phyloP scores from a whole-genome alignment of 495 filamentous ascomycete species.

The Penicillium psychrofluorescens region DNA sequence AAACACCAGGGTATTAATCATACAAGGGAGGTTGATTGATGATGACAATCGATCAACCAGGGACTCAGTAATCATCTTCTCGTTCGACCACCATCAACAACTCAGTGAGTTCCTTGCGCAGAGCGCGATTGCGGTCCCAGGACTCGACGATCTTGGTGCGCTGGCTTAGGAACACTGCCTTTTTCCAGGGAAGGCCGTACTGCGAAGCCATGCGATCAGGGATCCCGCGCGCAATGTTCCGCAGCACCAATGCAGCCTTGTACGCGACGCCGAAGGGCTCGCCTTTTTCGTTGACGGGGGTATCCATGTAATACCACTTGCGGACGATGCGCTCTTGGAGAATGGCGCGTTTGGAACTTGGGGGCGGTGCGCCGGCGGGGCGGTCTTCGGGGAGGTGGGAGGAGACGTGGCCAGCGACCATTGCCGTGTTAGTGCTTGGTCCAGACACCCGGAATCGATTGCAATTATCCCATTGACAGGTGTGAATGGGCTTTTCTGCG shows the following conservation, averaged over 20 bases:
- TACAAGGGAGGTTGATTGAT: slow-evolving; percentile 13
- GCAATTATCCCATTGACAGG: slow-evolving; percentile 33
- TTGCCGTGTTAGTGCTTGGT: slow-evolving; percentile 33
- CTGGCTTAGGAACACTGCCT: slow-evolving; percentile 33
- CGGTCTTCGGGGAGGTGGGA: slow-evolving; percentile 47
- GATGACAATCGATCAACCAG: slow-evolving; percentile 3
- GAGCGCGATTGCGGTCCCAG: slow-evolving; percentile 36
- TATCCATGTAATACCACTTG: slow-evolving; percentile 50
- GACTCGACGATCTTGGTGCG: slow-evolving; percentile 35
- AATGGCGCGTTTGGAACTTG: slow-evolving; percentile 30
- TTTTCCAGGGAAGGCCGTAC: slow-evolving; percentile 34
- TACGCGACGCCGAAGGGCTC: slow-evolving; percentile 81
- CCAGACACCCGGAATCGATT: slow-evolving; percentile 30
- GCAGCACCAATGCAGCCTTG: slow-evolving; percentile 74
- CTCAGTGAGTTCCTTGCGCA: slow-evolving; percentile 39
- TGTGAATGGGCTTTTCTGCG: slow-evolving; percentile 30
- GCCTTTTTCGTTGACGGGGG: slow-evolving; percentile 69
- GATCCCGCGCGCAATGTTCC: slow-evolving; percentile 78
- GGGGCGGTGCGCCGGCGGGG: slow-evolving; percentile 37
- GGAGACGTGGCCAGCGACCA: slow-evolving; percentile 41
- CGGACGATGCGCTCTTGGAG: slow-evolving; percentile 38
- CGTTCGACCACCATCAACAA: slow-evolving; percentile 39
- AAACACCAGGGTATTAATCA: slow-evolving; percentile 16
- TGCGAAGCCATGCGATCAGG: slow-evolving; percentile 32
- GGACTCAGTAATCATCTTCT: slow-evolving; percentile 29